A percentile compares a stretch with the other conserved stretches of the same genome.
Evolutionary conservation across 192 early-diverging fungal species (phyloP).

Genomic region (Linnemannia schmuckeri): DNA sequence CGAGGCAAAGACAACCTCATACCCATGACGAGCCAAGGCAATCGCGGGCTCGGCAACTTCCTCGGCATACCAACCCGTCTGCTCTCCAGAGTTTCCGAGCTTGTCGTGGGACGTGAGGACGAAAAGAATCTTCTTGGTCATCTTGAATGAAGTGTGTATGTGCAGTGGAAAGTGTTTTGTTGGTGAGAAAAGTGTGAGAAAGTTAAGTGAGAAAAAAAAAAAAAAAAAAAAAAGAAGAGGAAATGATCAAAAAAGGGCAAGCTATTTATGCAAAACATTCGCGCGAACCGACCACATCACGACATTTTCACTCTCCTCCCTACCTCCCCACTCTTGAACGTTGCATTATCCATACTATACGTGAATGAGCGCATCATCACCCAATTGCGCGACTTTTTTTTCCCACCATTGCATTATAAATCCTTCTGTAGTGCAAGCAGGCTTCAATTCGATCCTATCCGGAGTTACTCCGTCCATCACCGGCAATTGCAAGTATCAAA

Average conservation of each 20-base stretch:
- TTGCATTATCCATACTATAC: not conserved
- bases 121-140: conserved; percentile 44
- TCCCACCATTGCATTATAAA: not conserved
- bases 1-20: conserved; percentile 66
- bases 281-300: not conserved
- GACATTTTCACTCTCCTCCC: not conserved
- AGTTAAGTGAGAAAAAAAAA: not conserved
- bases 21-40: conserved; percentile 54
- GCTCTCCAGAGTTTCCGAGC: conserved; percentile 32
- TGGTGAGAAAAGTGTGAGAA: not conserved
- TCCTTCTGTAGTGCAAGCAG: too few species aligned
- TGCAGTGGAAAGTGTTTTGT: not conserved
- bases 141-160: not conserved
- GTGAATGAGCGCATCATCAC: not conserved
- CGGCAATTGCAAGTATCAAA: not conserved
- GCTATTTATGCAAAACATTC: conserved; percentile 5
- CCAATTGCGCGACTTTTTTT: not conserved
- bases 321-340: not conserved
- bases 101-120: conserved; percentile 42
- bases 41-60: conserved; percentile 70
- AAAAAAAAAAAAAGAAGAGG: not conserved
- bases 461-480: not conserved
- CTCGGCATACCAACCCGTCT: conserved; percentile 58
- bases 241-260: not conserved
- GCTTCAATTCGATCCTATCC: not conserved